Evolutionary conservation across 1,284 basidiomycete genomes (phyloP), one percentile per base, ranked within the genome.

Genomic region (Puccinia sorghi): DNA sequence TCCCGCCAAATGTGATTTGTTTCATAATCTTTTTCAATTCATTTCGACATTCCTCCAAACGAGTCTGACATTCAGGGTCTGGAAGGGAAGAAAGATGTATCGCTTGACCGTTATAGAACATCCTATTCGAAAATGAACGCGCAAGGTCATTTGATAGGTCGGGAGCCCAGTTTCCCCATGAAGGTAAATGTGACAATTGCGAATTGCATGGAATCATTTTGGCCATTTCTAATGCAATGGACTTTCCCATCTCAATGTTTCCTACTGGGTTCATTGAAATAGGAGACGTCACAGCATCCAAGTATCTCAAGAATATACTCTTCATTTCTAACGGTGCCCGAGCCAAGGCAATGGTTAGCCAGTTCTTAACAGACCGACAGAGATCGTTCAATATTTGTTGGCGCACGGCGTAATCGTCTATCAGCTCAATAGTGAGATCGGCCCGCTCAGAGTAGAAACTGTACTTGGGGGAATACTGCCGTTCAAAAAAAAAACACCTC

Each of bases 321-420:
- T 96, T 93, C 75, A 98, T 86, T 85, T 97, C 95, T 82, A 95
- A 89, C 0, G 96, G 97, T 9, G 95, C 93, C 25, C 93, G 89
- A 12, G 89, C 89, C 70, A 98, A 87, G 3, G 93, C 93, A 50
- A 93, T 86, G 76, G 91, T 90, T 75, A 99, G 90, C 93, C 95
- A 98, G 41, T 84, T 87, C 80, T 89, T 89, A 8, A 93, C 89
- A 81, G 92, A 90, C 15, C 88, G 87, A 81, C 93, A 89, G 67
- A 97, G 85, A 80, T 91, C 89, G 25, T 87, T 87, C 2, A 95
- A 87, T 82, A 97, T 93, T 67, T 94, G 90, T 81, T 93, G 93
- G 71, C 97, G 90, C 50, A 91, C 89, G 80, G 88, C 87, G 84
- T 96, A 98, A 84, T 91, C 91, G 84, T 98, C 97, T 2, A 92